These are phyloP conservation scores for Myxozyma neotropica DNA, from an alignment of 805 yeast species.

Conservation along the genomic window DNA sequence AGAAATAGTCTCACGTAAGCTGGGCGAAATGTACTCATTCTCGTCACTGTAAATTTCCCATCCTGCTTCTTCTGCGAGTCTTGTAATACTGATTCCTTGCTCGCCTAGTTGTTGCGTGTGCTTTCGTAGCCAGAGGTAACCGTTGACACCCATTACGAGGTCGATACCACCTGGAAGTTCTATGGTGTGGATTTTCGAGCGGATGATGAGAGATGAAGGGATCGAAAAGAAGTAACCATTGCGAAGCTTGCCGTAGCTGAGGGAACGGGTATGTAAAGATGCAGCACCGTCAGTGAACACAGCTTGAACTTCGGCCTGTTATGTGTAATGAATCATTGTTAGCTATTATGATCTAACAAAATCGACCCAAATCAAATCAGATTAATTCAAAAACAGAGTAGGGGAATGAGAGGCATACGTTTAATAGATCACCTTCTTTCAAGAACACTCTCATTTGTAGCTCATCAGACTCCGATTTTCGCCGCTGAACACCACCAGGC, in stretches of 20 bases:
- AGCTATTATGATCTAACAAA: not conserved
- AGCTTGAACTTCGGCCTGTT: constrained; percentile 81
- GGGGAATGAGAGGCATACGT: constrained; percentile 47
- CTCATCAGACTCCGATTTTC: constrained; percentile 94
- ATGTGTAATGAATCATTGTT: not conserved
- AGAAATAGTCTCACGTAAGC: constrained; percentile 71
- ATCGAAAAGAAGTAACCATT: constrained; percentile 83
- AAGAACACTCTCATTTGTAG: constrained; percentile 91
- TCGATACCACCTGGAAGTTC: constrained; percentile 93
- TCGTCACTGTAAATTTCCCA: constrained; percentile 93
- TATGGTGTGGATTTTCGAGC: constrained; percentile 86
- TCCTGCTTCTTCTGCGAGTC: constrained; percentile 88
- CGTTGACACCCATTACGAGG: constrained; percentile 89
- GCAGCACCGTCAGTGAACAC: constrained; percentile 89
- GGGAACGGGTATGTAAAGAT: constrained; percentile 89
- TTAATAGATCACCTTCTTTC: constrained; percentile 93
- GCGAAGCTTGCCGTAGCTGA: constrained; percentile 92
- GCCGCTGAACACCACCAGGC: constrained; percentile 94
- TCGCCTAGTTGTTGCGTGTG: constrained; percentile 42
- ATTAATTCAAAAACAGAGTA: not conserved
- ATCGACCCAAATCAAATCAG: too few species aligned
- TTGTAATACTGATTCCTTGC: constrained; percentile 35
- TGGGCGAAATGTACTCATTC: constrained; percentile 60
- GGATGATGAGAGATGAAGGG: constrained; percentile 78
- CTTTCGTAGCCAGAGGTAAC: constrained; percentile 88